Conservation (phyloP, 495 filamentous ascomycete species). For the Poronia punctata region DNA sequence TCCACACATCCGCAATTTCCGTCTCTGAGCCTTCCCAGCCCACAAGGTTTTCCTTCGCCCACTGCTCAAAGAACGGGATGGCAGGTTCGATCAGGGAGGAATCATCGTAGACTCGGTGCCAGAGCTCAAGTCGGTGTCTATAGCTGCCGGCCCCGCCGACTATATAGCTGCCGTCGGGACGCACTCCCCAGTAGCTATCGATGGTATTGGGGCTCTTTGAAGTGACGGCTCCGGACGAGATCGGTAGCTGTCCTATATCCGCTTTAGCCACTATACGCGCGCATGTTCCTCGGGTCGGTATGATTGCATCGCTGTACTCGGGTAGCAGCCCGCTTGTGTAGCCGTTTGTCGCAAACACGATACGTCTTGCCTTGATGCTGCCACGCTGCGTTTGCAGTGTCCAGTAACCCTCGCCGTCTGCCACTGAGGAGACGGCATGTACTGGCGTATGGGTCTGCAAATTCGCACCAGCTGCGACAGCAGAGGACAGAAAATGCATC, state of each 20-base stretch:
- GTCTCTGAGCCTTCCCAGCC: conserved; percentile 44
- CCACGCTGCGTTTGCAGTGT: conserved; percentile 43
- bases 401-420: conserved; percentile 32
- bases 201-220: conserved; percentile 9
- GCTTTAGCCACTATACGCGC: conserved; percentile 8
- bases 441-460: conserved; percentile 28
- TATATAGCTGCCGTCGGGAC: conserved; percentile 45
- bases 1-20: conserved; percentile 43
- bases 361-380: conserved; percentile 33
- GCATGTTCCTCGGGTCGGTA: conserved; percentile 44
- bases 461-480: conserved; percentile 26
- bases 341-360: conserved; percentile 59
- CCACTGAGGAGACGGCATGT: conserved; percentile 11
- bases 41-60: conserved; percentile 41
- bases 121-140: conserved; percentile 25
- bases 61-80: conserved; percentile 38
- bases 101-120: conserved; percentile 48
- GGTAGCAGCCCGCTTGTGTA: conserved; percentile 50
- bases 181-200: conserved; percentile 40
- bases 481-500: conserved; percentile 43
- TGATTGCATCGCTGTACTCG: conserved; percentile 45
- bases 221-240: background rate
- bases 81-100: conserved; percentile 35
- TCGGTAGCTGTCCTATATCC: conserved; percentile 5
- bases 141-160: conserved; percentile 45